These are phyloP conservation scores for Chlorella sp. DNA, from an alignment of 139 green algal species.

Conservation along the genomic window DNA sequence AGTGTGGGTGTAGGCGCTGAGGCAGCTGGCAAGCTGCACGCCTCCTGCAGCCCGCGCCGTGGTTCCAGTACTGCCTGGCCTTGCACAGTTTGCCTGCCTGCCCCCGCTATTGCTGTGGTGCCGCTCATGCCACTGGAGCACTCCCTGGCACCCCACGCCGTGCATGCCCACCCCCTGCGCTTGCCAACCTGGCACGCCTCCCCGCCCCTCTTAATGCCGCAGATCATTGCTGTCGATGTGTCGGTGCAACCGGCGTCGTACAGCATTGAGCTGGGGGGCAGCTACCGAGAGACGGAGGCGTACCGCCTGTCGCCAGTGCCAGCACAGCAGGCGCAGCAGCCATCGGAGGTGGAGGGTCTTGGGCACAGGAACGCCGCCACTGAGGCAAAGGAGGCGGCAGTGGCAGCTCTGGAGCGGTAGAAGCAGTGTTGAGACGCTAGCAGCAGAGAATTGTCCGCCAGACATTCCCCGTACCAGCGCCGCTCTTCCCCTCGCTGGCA, in stretches of 20 bases:
- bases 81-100: not conserved
- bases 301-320: not conserved
- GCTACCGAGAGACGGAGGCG: constrained; percentile 36
- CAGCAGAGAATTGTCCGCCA: not conserved
- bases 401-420: constrained; percentile 13
- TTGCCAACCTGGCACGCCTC: not conserved
- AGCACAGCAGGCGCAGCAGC: not conserved
- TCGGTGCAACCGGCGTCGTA: constrained; percentile 36
- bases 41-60: not conserved
- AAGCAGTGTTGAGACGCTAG: not conserved
- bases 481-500: no score
- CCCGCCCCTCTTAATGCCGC: not conserved
- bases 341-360: constrained; percentile 13
- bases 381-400: constrained; percentile 38
- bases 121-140: not conserved
- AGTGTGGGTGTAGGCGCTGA: no score
- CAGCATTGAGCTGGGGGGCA: constrained; percentile 24
- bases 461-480: no score
- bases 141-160: not conserved
- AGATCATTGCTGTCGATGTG: constrained; percentile 28
- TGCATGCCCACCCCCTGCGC: no score
- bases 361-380: constrained; percentile 19
- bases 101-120: not conserved
- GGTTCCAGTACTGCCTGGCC: not conserved
- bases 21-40: not conserved